Evolutionary conservation across 371 early-diverging fungal genomes (phyloP), one percentile per base, ranked within the genome.

Genomic region (Coemansia sp.): DNA sequence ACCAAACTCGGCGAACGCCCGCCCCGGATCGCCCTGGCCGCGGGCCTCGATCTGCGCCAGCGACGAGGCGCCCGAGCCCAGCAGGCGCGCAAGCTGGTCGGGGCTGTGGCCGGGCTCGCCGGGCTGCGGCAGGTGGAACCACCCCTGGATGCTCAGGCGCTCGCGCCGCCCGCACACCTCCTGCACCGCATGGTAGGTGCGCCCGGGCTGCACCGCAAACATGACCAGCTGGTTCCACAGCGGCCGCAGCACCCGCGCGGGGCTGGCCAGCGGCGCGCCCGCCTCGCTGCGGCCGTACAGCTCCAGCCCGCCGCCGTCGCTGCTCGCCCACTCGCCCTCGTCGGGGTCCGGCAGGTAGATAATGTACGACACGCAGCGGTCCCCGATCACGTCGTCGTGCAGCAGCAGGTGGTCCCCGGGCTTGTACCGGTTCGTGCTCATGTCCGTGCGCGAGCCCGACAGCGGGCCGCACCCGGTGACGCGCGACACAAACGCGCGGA

Each of bases 361-460:
- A 55, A 91, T 91, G 63, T 84, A 91, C 5, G 87, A 87, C 3
- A 91, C 85, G 31, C 85, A 79, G 6, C 91, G 83, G 26, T 89
- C 87, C 2, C 88, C 89, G 68, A 91, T 91, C 6, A 88, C 89
- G 69, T 91, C 91, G 82, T 91, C 91, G 60, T 91, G 91, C 59
- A 86, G 84, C 36, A 91, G 71, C 48, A 91, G 75, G 62, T 90
- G 89, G 72, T 89, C 90, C 6, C 90, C 87, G 38, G 80, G 74
- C 39, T 79, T 80, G 66, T 84, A 87, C 39, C 79, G 79, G 58
- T 86, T 87, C 54, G 84, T 81, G 61, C 82, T 84, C 90, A 90
- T 82, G 63, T 89, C 87, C 61, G 86, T 84, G 68, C 85, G 81
- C 40, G 73, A 60, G n/a, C 84, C 81, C 6, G 86, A 85, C 4